Evolutionary conservation across 2,329 filamentous ascomycete species (phyloP).

Genomic region (Amauroascus niger): DNA sequence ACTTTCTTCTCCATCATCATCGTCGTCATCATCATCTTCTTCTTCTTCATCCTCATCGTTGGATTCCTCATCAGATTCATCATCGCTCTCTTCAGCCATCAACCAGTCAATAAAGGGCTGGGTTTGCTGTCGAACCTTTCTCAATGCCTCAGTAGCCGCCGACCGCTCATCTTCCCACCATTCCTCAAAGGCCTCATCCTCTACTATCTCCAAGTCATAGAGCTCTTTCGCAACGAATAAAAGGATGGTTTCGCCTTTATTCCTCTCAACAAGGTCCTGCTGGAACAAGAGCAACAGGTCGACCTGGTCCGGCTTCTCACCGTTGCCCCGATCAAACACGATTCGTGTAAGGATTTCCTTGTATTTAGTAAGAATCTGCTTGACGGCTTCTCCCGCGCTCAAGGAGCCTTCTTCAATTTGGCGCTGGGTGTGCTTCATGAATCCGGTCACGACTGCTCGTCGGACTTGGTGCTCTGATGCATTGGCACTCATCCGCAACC

Average conservation of each 20-base stretch:
- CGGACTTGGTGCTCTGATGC: slow-evolving; percentile 84
- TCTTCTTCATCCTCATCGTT: slow-evolving; percentile 43
- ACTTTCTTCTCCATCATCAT: slow-evolving; percentile 10
- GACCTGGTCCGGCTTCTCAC: slow-evolving; percentile 59
- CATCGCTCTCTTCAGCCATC: slow-evolving; percentile 62
- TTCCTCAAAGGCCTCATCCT: slow-evolving; percentile 75
- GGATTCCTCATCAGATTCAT: slow-evolving; percentile 50
- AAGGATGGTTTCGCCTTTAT: slow-evolving; percentile 58
- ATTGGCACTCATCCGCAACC: slow-evolving; percentile 80
- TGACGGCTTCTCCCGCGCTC: slow-evolving; percentile 56
- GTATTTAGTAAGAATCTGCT: slow-evolving; percentile 54
- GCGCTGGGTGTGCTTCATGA: slow-evolving; percentile 70
- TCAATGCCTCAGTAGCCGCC: slow-evolving; percentile 58
- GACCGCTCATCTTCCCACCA: slow-evolving; percentile 80
- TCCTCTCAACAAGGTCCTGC: slow-evolving; percentile 59
- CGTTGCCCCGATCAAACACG: slow-evolving; percentile 47
- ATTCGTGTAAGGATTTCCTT: slow-evolving; percentile 51
- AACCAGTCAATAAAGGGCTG: slow-evolving; percentile 74
- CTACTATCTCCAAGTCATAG: slow-evolving; percentile 72
- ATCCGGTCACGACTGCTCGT: slow-evolving; percentile 72
- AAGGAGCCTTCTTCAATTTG: slow-evolving; percentile 51
- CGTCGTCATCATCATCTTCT: slow-evolving; percentile 7
- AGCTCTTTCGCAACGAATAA: slow-evolving; percentile 73
- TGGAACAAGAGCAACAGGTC: slow-evolving; percentile 78
- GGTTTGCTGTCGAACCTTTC: slow-evolving; percentile 61